Evolutionary conservation across 768 basidiomycete species (phyloP).

Genomic region (Paxillus rubicundulus): DNA sequence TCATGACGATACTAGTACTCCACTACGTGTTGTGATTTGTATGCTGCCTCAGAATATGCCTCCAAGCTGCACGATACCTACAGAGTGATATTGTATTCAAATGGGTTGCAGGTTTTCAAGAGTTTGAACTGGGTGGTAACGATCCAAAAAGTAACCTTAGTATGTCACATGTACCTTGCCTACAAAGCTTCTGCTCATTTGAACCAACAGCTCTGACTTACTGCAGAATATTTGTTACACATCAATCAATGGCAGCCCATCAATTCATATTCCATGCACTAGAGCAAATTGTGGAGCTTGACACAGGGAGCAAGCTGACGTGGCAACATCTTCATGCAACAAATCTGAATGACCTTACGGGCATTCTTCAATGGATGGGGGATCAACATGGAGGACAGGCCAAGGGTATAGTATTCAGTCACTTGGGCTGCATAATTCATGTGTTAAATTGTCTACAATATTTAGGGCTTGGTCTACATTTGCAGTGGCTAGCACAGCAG

Average conservation of each 20-base stretch:
- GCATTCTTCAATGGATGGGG: slow-evolving; percentile 17
- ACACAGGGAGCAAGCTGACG: slow-evolving; percentile 16
- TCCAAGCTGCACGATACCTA: slow-evolving; percentile 17
- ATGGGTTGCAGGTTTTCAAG: slow-evolving; percentile 25
- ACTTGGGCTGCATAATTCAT: neutral
- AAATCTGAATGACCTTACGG: slow-evolving; percentile 5
- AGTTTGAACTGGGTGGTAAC: slow-evolving; percentile 26
- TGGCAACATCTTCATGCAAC: slow-evolving; percentile 25
- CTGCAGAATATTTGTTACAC: slow-evolving; percentile 17
- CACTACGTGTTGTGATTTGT: slow-evolving; percentile 24
- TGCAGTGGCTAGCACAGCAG: slow-evolving; percentile 9
- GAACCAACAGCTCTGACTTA: slow-evolving; percentile 17
- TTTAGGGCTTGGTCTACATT: slow-evolving; percentile 19
- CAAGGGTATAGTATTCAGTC: neutral
- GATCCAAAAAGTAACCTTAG: slow-evolving; percentile 20
- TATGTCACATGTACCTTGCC: slow-evolving; percentile 1
- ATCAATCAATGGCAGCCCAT: slow-evolving; percentile 21
- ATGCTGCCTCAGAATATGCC: slow-evolving; percentile 20
- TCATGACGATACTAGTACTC: neutral
- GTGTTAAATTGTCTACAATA: neutral
- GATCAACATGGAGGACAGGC: slow-evolving; percentile 2
- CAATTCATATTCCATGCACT: slow-evolving; percentile 17
- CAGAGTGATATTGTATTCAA: slow-evolving; percentile 32
- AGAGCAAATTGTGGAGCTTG: slow-evolving; percentile 18
- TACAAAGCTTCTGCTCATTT: neutral